Evolutionary conservation across 176 grass and related monocot species (phyloP), one percentile per base, ranked within the genome.

Genomic region (Oryza coarctata): DNA sequence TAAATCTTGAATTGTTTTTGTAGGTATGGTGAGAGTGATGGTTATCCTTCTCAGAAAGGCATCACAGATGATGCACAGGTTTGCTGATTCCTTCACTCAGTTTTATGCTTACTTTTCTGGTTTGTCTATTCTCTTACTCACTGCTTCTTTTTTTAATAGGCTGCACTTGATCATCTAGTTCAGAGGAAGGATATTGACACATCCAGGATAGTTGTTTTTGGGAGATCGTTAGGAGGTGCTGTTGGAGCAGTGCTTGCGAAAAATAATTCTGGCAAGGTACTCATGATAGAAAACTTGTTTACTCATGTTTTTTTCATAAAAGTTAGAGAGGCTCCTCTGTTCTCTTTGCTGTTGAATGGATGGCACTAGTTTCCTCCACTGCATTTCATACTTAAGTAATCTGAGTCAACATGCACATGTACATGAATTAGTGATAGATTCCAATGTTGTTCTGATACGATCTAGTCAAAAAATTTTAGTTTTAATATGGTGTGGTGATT

Each of bases 221-320:
- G 96, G 55, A 99, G 96, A 87, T 99, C 96, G 57, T 88, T 99
- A 94, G 96, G 96, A 78, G 96, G 96, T 80, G 96, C 96, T 82
- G 96, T 99, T 90, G 97, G 97, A 74, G 78, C 93, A 44, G 85
- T 95, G 25, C 90, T 99, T 80, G 91, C 91, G 14, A 96, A 88
- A 90, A 96, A 99, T 30, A 99, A 99, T 92, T 89, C 93, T 81
- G 91, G 93, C 70, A 94, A 99, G 93, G 93, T 99, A 90, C 66
- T 77, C 43, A n/a, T 60, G 10, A 36, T 73, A 50, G 31, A 20
- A 20, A 83, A 25, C 30, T 29, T 86, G 14, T 82, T 20, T 68
- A 58, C 62, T 78, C 15, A n/a, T 71, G 71, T 84, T 68, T 30
- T n/a, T 63, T 84, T 43, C 9, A 7, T 76, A 22, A 68, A 73